Conservation (phyloP, 768 basidiomycete genomes). For the Ramaria rubella region DNA sequence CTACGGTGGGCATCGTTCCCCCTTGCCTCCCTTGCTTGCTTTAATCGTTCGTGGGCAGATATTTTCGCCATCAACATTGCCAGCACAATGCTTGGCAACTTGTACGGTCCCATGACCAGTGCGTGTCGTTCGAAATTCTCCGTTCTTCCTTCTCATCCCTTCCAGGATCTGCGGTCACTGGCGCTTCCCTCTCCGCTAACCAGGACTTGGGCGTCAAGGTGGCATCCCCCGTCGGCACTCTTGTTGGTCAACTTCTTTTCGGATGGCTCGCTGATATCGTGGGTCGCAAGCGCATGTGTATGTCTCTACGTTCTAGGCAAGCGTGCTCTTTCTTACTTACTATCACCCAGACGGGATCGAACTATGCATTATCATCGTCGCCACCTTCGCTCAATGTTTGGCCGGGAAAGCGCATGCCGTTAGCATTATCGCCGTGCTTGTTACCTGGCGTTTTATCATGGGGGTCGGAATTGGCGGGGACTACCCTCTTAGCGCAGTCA, state of each 20-base stretch:
- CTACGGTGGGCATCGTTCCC: constrained; percentile 12
- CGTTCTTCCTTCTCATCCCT: neutral
- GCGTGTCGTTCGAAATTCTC: constrained; percentile 3
- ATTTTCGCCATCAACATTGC: constrained; percentile 90
- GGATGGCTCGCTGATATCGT: constrained; percentile 74
- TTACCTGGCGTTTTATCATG: constrained; percentile 82
- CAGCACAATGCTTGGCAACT: constrained; percentile 74
- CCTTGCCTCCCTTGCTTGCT: neutral
- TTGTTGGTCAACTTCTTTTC: constrained; percentile 71
- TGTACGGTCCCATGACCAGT: constrained; percentile 46
- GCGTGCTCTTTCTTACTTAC: neutral
- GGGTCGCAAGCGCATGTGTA: constrained; percentile 78
- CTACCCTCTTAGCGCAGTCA: constrained; percentile 80
- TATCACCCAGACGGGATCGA: constrained; percentile 52
- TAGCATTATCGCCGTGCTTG: constrained; percentile 64
- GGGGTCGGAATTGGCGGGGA: constrained; percentile 86
- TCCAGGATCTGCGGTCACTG: constrained; percentile 10
- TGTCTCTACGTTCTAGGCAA: constrained; percentile 23
- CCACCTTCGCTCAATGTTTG: constrained; percentile 73
- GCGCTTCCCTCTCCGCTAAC: constrained; percentile 41
- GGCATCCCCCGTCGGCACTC: constrained; percentile 68
- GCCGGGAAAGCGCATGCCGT: constrained; percentile 62
- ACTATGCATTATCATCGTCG: constrained; percentile 76
- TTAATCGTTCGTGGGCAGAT: constrained; percentile 47
- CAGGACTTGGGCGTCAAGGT: constrained; percentile 76